Evolutionary conservation across 2,329 filamentous ascomycete genomes (phyloP).

Genomic region (Pseudogymnoascus sp.): DNA sequence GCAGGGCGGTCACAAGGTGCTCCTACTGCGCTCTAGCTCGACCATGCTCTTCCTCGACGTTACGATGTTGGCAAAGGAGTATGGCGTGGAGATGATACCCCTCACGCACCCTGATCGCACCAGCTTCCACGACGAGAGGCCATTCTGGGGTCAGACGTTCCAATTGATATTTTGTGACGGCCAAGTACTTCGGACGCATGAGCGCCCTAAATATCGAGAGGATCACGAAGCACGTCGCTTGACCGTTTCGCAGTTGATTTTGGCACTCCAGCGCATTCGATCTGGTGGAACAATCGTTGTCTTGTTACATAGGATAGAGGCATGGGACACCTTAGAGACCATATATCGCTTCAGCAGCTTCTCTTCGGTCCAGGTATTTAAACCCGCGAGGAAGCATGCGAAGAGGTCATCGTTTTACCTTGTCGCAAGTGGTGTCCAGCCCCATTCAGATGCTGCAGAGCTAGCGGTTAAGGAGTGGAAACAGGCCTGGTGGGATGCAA

Average conservation of each 20-base stretch:
- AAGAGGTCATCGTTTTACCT: conserved; percentile 22
- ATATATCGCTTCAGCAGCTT: conserved; percentile 21
- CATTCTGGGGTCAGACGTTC: conserved; percentile 17
- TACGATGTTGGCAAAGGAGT: conserved; percentile 18
- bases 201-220: conserved; percentile 16
- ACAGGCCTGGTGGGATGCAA: conserved; percentile 17
- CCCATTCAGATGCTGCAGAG: conserved; percentile 11
- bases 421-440: conserved; percentile 19
- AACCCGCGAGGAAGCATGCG: conserved; percentile 18
- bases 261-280: conserved; percentile 18
- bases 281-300: conserved; percentile 19
- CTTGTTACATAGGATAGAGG: conserved; percentile 21
- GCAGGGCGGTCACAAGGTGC: conserved; percentile 19
- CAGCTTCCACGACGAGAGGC: conserved; percentile 14
- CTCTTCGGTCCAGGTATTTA: conserved; percentile 18
- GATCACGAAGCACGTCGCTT: conserved; percentile 16
- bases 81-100: conserved; percentile 13
- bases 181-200: conserved; percentile 19
- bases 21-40: conserved; percentile 11
- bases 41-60: conserved; percentile 15
- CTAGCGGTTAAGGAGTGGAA: conserved; percentile 18
- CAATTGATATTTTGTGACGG: conserved; percentile 24
- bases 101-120: conserved; percentile 13
- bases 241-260: conserved; percentile 19
- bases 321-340: conserved; percentile 15